Evolutionary conservation across 306 rosid species (phyloP), one percentile per base, ranked within the genome.

Genomic region (Acacia melanoxylon): DNA sequence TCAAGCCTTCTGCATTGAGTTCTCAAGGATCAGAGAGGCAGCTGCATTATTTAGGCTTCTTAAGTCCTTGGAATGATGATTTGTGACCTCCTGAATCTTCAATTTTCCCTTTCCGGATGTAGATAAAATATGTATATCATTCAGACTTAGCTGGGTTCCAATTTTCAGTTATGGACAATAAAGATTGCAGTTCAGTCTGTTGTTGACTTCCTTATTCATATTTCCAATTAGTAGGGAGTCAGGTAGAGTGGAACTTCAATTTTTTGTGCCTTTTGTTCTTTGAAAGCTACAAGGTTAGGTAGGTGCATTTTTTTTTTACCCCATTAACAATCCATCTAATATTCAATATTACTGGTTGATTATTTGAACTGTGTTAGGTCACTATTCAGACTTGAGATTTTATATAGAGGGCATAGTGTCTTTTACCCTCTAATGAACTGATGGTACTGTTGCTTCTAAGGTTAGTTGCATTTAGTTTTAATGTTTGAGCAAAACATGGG

Each of bases 1-100:
- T 71, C 93, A 91, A 79, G 93, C 96, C 10, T 91, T 91, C 81
- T 89, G 93, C 86, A 91, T 91, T 35, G 93, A 91, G 68, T 91
- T 91, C 77, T 88, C 93, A 4, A 88, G 96, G 75, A 91, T 89
- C 61, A 88, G 96, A 74, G 96, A 91, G 89, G 96, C 93, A 6
- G 92, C 93, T 11, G 81, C 91, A 29, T 86, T 88, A 15, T 91
- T 89, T 73, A 88, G 92, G 96, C 93, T 90, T 78, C 92, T 91
- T n/a, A 91, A 91, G 81, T 80, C 92, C 6, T 84, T 89, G 89
- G 93, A 91, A 85, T 88, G 86, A 68, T 66, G 86, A 79, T 66
- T 2, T 31, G 37, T 73, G 45, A 29, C 48, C 16, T 5, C 48
- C 3, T 15, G 14, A 4, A 24, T 44, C 74, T 42, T 42, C 7